Evolutionary conservation across 2,329 filamentous ascomycete species (phyloP).

Genomic region (Colletotrichum sp.): DNA sequence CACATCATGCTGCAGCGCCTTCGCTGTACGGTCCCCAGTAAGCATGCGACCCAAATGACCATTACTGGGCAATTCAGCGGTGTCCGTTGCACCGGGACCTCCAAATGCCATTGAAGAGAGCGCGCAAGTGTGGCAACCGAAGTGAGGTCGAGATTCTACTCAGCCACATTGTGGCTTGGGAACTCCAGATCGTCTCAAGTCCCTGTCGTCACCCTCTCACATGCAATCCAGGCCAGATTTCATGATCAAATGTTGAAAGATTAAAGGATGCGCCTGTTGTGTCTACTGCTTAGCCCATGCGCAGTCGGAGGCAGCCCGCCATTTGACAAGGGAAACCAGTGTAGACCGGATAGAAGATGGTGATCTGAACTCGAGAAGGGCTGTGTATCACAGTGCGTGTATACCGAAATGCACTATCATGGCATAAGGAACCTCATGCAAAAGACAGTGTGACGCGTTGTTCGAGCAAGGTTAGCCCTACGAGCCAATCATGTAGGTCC

Average conservation of each 20-base stretch:
- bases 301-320: background rate
- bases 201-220: background rate
- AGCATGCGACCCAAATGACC: background rate
- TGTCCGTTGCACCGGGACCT: background rate
- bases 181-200: background rate
- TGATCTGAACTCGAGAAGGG: background rate
- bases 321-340: background rate
- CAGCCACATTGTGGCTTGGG: background rate
- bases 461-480: background rate
- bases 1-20: constrained; percentile 6
- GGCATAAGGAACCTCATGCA: no score
- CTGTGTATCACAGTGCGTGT: background rate
- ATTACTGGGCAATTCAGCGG: background rate
- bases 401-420: background rate
- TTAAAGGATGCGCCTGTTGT: background rate
- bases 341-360: background rate
- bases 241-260: background rate
- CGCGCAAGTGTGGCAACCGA: background rate
- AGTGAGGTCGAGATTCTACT: background rate
- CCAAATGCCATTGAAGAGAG: background rate
- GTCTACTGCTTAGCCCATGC: background rate
- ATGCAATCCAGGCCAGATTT: background rate
- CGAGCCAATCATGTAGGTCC: background rate
- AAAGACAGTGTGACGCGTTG: background rate
- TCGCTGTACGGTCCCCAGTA: background rate